phyloP scores from a whole-genome alignment of 805 yeast species.

The Kodamaea restingae region DNA sequence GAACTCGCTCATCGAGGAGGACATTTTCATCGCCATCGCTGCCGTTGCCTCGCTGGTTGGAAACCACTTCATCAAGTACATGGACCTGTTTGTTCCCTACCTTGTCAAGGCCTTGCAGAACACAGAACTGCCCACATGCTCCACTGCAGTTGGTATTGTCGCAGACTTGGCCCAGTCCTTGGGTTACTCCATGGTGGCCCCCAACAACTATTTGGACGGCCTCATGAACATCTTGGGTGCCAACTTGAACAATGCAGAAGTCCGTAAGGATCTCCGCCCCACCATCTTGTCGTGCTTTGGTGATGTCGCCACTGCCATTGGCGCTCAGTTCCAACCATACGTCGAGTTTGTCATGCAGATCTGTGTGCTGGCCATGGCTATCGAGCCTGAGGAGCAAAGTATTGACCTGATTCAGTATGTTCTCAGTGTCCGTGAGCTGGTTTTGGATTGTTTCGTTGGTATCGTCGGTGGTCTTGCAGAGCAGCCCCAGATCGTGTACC shows the following conservation, averaged over 20 bases:
- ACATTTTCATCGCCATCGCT: conserved; percentile 85
- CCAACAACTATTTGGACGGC: conserved; percentile 62
- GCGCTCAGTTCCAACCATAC: conserved; percentile 70
- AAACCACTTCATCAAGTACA: conserved; percentile 64
- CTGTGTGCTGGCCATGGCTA: conserved; percentile 60
- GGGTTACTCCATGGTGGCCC: conserved; percentile 55
- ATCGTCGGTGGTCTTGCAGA: conserved; percentile 85
- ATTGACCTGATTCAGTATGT: conserved; percentile 76
- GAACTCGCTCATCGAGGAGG: conserved; percentile 86
- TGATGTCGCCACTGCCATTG: conserved; percentile 88
- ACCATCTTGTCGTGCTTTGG: conserved; percentile 90
- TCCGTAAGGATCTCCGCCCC: conserved; percentile 81
- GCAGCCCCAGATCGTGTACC: conserved; percentile 58
- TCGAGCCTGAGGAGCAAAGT: conserved; percentile 59
- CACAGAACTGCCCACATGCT: conserved; percentile 77
- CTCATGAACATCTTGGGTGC: conserved; percentile 81
- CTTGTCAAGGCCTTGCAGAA: conserved; percentile 75
- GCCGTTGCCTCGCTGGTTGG: conserved; percentile 84
- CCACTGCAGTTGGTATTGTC: conserved; percentile 89
- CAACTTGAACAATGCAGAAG: conserved; percentile 60
- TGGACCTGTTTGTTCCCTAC: conserved; percentile 80
- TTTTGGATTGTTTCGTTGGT: conserved; percentile 95
- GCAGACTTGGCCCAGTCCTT: conserved; percentile 92
- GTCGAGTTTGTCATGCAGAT: conserved; percentile 75
- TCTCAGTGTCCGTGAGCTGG: conserved; percentile 71